These are phyloP conservation scores for Pseudogymnoascus verrucosus DNA, from an alignment of 2,329 filamentous ascomycete species.

Conservation along the genomic window DNA sequence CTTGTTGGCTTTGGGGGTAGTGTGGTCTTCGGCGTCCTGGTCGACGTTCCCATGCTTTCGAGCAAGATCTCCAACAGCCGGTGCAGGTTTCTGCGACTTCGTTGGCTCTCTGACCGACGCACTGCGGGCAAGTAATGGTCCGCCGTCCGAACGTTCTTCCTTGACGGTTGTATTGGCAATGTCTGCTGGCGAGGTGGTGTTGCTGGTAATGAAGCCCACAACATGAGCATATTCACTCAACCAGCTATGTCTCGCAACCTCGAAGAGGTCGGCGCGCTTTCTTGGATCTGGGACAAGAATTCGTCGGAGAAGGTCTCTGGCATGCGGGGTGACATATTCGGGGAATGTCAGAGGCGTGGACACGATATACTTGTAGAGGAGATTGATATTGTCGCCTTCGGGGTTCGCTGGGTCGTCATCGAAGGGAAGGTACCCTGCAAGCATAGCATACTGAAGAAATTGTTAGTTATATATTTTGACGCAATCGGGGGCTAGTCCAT, in stretches of 20 bases:
- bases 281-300: slow-evolving; percentile 93
- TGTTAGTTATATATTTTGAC: slow-evolving; percentile 18
- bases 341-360: slow-evolving; percentile 95
- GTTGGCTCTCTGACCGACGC: slow-evolving; percentile 84
- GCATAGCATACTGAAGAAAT: slow-evolving; percentile 78
- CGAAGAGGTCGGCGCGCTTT: slow-evolving; percentile 90
- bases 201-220: slow-evolving; percentile 94
- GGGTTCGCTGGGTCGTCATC: slow-evolving; percentile 98
- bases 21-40: slow-evolving; percentile 47
- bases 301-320: slow-evolving; percentile 80
- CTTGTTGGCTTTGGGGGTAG: slow-evolving; percentile 58
- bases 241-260: slow-evolving; percentile 97
- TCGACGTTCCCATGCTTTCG: slow-evolving; percentile 71
- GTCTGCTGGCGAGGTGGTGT: slow-evolving; percentile 77
- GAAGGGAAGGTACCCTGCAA: slow-evolving; percentile 94
- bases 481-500: slow-evolving; percentile 34
- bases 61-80: slow-evolving; percentile 53
- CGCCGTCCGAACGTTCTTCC: slow-evolving; percentile 44
- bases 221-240: slow-evolving; percentile 94
- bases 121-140: slow-evolving; percentile 65
- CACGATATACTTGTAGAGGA: slow-evolving; percentile 98
- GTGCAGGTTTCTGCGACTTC: slow-evolving; percentile 53
- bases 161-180: slow-evolving; percentile 69
- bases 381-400: slow-evolving; percentile 97
- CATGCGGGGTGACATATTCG: slow-evolving; percentile 96